Percentiles rank a stretch among this genome's conserved stretches.
phyloP scores from a whole-genome alignment of 371 early-diverging fungal species.

The Umbelopsis sp. region DNA sequence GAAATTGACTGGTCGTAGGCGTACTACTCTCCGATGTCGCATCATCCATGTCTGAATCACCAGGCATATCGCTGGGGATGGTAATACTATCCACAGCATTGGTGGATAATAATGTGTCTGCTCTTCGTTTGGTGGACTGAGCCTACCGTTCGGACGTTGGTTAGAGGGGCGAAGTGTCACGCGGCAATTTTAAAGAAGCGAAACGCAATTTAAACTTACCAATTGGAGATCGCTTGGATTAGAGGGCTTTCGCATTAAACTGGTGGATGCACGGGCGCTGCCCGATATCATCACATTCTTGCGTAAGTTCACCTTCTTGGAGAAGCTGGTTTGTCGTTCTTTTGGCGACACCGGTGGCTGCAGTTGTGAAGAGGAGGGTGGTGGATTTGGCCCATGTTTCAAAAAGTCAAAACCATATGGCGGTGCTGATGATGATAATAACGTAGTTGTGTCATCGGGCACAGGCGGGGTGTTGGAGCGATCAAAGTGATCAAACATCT shows the following conservation, averaged over 20 bases:
- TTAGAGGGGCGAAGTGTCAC: not conserved
- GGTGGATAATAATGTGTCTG: constrained; percentile 1
- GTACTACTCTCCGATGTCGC: constrained; percentile 18
- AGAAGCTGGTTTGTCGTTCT: constrained; percentile 17
- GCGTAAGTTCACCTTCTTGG: not conserved
- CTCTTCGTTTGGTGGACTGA: constrained; percentile 15
- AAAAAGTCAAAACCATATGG: constrained; percentile 38
- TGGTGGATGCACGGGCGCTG: constrained; percentile 31
- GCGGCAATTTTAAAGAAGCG: not conserved
- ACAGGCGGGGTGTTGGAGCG: constrained; percentile 25
- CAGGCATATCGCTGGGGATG: constrained; percentile 37
- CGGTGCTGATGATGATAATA: constrained; percentile 36
- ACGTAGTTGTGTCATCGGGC: constrained; percentile 35
- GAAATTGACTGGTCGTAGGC: not conserved
- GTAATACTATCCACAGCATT: constrained; percentile 32
- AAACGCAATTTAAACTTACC: constrained; percentile 7
- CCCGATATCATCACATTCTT: constrained; percentile 41
- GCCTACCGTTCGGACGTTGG: constrained; percentile 13
- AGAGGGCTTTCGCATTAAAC: constrained; percentile 9
- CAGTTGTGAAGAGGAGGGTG: constrained; percentile 12
- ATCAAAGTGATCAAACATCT: not conserved
- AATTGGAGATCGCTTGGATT: constrained; percentile 20
- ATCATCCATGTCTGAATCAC: constrained; percentile 40
- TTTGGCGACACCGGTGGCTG: constrained; percentile 24
- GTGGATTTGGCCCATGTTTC: constrained; percentile 16